Evolutionary conservation across 352 stramenopile genomes (phyloP).

Genomic region (Aphanomyces euteiches): DNA sequence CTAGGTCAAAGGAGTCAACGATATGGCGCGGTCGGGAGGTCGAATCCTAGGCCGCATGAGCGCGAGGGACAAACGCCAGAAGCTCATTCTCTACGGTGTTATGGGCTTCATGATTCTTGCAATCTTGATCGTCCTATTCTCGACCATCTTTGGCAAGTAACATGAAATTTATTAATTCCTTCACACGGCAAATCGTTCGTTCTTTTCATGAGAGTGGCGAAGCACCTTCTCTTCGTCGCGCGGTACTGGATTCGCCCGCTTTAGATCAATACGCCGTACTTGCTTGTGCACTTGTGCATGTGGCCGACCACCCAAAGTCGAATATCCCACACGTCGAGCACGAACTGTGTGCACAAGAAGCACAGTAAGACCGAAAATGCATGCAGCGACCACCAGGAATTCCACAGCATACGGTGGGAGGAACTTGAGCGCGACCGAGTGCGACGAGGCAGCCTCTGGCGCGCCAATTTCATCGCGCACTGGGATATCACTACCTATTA

Average conservation of each 20-base stretch:
- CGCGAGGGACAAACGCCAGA: slow-evolving; percentile 77
- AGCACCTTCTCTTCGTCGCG: slow-evolving; percentile 45
- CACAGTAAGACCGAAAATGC: slow-evolving; percentile 19
- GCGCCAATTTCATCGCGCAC: too few relatives aligned
- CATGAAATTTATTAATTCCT: neutral
- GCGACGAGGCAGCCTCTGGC: too few relatives aligned
- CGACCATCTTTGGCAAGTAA: slow-evolving; percentile 63
- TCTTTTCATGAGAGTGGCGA: slow-evolving; percentile 44
- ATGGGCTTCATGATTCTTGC: slow-evolving; percentile 76
- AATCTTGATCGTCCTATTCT: slow-evolving; percentile 85
- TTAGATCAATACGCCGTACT: slow-evolving; percentile 23
- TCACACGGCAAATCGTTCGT: slow-evolving; percentile 64
- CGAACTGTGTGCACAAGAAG: slow-evolving; percentile 22
- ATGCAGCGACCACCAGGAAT: slow-evolving; percentile 19
- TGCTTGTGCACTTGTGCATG: slow-evolving; percentile 29
- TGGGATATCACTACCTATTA: too few relatives aligned
- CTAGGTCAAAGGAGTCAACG: slow-evolving; percentile 71
- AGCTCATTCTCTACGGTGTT: slow-evolving; percentile 59
- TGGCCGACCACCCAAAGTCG: neutral
- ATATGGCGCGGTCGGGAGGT: slow-evolving; percentile 74
- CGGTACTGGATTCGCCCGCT: slow-evolving; percentile 37
- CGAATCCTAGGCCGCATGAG: slow-evolving; percentile 85
- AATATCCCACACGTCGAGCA: slow-evolving; percentile 12
- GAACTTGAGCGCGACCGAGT: neutral
- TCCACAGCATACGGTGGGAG: slow-evolving; percentile 8